phyloP scores from a whole-genome alignment of 768 basidiomycete species.

The Roridomyces roridus region DNA sequence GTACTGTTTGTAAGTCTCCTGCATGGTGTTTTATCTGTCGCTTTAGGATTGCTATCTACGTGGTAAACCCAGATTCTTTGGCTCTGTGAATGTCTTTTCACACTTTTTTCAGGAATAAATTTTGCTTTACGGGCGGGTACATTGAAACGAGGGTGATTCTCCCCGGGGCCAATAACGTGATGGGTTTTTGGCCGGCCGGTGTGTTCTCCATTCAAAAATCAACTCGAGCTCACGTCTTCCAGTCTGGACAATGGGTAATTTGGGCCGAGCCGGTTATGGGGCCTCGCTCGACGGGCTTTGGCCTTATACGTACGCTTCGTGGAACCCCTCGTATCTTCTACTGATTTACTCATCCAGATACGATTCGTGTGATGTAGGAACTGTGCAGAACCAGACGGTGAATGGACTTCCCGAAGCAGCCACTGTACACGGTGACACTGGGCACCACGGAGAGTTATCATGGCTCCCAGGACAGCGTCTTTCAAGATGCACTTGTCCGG shows the following conservation, averaged over 20 bases:
- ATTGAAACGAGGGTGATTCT: conserved; percentile 70
- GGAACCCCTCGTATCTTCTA: not conserved
- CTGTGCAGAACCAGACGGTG: conserved; percentile 76
- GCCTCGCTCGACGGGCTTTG: conserved; percentile 82
- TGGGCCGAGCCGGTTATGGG: conserved; percentile 92
- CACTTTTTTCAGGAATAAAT: conserved; percentile 70
- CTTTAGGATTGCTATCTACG: conserved; percentile 14
- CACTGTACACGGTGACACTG: conserved; percentile 61
- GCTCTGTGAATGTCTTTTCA: not conserved
- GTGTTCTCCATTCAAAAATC: not conserved
- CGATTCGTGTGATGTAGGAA: conserved; percentile 91
- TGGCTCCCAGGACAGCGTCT: conserved; percentile 89
- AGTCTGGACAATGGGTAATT: conserved; percentile 82
- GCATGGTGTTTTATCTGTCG: not conserved
- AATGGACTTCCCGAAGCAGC: conserved; percentile 70
- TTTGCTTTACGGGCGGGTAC: conserved; percentile 84
- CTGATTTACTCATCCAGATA: conserved; percentile 67
- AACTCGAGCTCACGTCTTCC: not conserved
- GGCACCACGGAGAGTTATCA: conserved; percentile 63
- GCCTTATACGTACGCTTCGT: conserved; percentile 27
- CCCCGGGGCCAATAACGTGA: conserved; percentile 69
- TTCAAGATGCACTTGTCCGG: conserved; percentile 87
- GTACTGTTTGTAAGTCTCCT: not conserved
- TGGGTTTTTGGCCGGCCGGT: conserved; percentile 75
- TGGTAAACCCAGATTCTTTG: not conserved